phyloP scores from a whole-genome alignment of 257 asterid genomes.

The Ilex aquifolium region DNA sequence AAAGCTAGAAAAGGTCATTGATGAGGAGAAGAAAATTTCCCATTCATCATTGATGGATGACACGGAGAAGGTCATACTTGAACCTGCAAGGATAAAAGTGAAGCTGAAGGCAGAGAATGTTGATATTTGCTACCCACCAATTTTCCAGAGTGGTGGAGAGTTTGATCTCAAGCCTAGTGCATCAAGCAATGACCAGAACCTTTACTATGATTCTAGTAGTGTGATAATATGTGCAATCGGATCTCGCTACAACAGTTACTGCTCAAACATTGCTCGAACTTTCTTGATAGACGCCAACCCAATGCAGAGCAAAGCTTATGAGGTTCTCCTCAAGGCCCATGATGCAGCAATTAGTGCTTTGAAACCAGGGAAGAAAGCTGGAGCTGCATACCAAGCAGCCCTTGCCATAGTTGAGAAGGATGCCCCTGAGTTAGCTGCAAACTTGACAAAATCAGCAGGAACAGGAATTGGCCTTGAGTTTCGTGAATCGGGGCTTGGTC shows the following conservation, averaged over 20 bases:
- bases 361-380: slow-evolving; percentile 47
- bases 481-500: slow-evolving; percentile 57
- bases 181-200: slow-evolving; percentile 49
- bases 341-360: slow-evolving; percentile 64
- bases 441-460: slow-evolving; percentile 71
- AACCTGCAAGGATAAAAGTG: slow-evolving; percentile 57
- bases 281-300: slow-evolving; percentile 51
- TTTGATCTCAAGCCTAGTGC: slow-evolving; percentile 76
- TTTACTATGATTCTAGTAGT: slow-evolving; percentile 54
- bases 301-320: slow-evolving; percentile 58
- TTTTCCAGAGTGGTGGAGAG: slow-evolving; percentile 73
- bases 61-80: slow-evolving; percentile 63
- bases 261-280: slow-evolving; percentile 68
- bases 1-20: slow-evolving; percentile 50
- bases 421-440: slow-evolving; percentile 53
- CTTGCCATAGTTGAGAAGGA: slow-evolving; percentile 49
- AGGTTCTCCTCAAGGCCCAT: slow-evolving; percentile 64
- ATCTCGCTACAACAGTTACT: slow-evolving; percentile 64
- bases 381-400: slow-evolving; percentile 57
- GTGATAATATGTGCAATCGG: slow-evolving; percentile 70
- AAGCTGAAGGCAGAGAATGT: slow-evolving; percentile 71
- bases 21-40: slow-evolving; percentile 65
- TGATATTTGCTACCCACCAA: slow-evolving; percentile 84
- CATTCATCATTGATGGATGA: slow-evolving; percentile 65
- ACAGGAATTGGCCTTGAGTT: slow-evolving; percentile 81